A percentile compares a stretch with the other conserved stretches of the same genome.
These are phyloP conservation scores for Leccinellum rugosiceps DNA, from an alignment of 768 basidiomycete species.

Conservation along the genomic window DNA sequence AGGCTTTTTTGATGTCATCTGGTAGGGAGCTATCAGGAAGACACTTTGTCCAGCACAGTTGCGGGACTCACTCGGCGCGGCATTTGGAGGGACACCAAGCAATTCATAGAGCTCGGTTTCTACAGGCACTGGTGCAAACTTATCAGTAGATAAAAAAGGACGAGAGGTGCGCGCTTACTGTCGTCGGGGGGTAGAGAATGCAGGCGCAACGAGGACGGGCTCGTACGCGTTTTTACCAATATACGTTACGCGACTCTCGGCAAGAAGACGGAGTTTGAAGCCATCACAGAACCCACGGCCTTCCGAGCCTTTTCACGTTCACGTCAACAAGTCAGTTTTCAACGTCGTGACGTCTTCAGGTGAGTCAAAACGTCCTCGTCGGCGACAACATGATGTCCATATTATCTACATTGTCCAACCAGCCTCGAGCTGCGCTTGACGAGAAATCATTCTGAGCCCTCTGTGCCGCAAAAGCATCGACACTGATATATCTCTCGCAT, in stretches of 20 bases:
- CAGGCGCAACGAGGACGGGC: background rate
- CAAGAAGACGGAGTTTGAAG: slow-evolving; percentile 34
- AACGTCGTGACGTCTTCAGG: background rate
- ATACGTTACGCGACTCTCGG: slow-evolving; percentile 25
- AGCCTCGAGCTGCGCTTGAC: slow-evolving; percentile 47
- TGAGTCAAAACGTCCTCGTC: slow-evolving; percentile 18
- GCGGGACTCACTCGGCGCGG: slow-evolving; percentile 59
- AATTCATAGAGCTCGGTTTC: slow-evolving; percentile 87
- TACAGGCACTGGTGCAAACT: slow-evolving; percentile 50
- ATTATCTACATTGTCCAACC: slow-evolving; percentile 95
- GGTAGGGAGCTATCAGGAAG: slow-evolving; percentile 11
- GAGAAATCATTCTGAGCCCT: slow-evolving; percentile 36
- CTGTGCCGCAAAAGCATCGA: slow-evolving; percentile 5
- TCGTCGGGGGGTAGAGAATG: slow-evolving; percentile 6
- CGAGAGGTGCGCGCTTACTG: slow-evolving; percentile 26
- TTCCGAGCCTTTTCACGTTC: background rate
- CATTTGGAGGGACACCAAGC: slow-evolving; percentile 66
- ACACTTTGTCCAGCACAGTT: background rate
- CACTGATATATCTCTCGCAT: slow-evolving; percentile 26
- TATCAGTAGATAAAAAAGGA: background rate
- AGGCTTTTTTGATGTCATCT: slow-evolving; percentile 91
- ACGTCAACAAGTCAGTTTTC: background rate
- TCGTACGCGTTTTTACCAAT: slow-evolving; percentile 26
- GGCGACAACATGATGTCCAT: slow-evolving; percentile 48
- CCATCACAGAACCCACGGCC: background rate